These are phyloP conservation scores for Penicillium coffeae DNA, from an alignment of 495 filamentous ascomycete genomes.

Conservation along the genomic window DNA sequence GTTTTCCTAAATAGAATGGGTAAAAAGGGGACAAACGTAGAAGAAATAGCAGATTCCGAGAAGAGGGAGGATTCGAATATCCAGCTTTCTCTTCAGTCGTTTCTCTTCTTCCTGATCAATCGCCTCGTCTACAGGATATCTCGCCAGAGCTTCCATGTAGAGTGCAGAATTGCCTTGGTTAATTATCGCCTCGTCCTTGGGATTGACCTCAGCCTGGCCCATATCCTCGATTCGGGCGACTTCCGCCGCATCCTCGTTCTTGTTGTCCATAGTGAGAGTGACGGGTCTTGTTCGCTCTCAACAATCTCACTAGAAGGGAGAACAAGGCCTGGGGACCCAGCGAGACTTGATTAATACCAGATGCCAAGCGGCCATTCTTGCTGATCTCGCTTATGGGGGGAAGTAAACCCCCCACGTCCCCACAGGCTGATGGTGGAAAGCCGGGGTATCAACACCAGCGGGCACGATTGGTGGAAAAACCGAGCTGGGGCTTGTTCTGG, in stretches of 20 bases:
- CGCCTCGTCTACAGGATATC: slow-evolving; percentile 19
- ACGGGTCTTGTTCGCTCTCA: neutral
- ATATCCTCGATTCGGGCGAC: neutral
- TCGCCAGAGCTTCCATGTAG: neutral
- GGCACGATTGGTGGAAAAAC: neutral
- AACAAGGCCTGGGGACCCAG: neutral
- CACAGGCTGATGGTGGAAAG: neutral
- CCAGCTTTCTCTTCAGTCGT: slow-evolving; percentile 45
- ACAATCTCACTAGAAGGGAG: neutral
- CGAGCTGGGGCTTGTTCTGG: neutral
- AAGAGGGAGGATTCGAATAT: slow-evolving; percentile 34
- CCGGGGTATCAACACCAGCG: neutral
- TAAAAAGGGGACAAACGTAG: slow-evolving; percentile 27
- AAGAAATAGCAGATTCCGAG: slow-evolving; percentile 50
- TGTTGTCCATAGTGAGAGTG: neutral
- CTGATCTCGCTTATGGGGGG: neutral
- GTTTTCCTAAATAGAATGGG: neutral
- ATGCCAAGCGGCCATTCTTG: neutral
- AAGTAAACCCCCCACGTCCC: neutral
- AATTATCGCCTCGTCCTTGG: neutral
- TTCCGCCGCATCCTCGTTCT: neutral
- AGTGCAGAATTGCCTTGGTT: neutral
- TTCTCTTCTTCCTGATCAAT: slow-evolving; percentile 39
- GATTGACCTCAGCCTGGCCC: neutral
- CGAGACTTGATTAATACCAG: neutral